Evolutionary conservation across 1,284 basidiomycete genomes (phyloP).

Genomic region (Wolfiporia cocos): DNA sequence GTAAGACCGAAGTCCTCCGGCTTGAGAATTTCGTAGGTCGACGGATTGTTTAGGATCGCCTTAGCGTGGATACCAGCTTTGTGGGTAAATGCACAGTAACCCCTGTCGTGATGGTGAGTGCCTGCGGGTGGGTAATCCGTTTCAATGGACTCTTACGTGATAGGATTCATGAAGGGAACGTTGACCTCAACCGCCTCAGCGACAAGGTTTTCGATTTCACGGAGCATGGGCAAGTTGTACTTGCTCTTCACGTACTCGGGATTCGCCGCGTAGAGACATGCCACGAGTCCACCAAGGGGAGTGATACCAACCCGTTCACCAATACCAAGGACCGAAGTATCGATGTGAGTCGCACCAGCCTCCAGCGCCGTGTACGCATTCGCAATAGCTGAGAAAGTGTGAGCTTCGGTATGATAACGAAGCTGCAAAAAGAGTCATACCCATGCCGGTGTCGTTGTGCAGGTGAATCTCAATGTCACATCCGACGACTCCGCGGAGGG

Average conservation of each 20-base stretch:
- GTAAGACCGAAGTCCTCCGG: constrained; percentile 98
- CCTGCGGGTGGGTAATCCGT: background rate
- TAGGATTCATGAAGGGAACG: constrained; percentile 95
- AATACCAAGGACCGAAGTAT: constrained; percentile 95
- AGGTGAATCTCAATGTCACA: constrained; percentile 99
- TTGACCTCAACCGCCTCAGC: constrained; percentile 98
- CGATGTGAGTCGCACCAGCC: constrained; percentile 98
- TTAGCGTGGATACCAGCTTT: constrained; percentile 99
- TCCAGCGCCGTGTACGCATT: constrained; percentile 99
- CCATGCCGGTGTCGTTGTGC: constrained; percentile 98
- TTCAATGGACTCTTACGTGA: constrained; percentile 51
- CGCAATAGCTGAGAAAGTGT: constrained; percentile 89
- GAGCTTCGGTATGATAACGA: too few relatives aligned
- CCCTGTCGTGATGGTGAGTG: constrained; percentile 36
- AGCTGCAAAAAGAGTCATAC: constrained; percentile 27
- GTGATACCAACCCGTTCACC: constrained; percentile 99
- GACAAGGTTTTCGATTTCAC: constrained; percentile 98
- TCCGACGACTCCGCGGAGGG: constrained; percentile 89
- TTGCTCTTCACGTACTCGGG: constrained; percentile 99
- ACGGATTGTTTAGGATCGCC: constrained; percentile 99
- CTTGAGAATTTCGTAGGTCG: constrained; percentile 97
- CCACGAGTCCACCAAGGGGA: constrained; percentile 94
- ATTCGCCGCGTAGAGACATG: constrained; percentile 93
- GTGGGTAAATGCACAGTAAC: constrained; percentile 99
- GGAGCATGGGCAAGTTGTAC: constrained; percentile 97